Evolutionary conservation across 139 green algal genomes (phyloP).

Genomic region (Volvox reticuliferus): DNA sequence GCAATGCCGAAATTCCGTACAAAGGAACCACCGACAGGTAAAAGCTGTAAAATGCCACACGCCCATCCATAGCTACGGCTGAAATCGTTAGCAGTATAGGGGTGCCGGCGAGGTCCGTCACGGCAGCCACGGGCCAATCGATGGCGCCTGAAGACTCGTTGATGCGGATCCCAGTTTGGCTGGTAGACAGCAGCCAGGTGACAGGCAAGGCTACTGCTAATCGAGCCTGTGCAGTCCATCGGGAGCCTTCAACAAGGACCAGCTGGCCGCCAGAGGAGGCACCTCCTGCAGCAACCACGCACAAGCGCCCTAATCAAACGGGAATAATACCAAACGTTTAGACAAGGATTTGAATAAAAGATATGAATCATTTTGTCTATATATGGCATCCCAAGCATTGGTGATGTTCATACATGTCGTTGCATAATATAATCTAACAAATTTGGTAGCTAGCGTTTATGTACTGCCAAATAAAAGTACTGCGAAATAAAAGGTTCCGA

Average conservation of each 20-base stretch:
- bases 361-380: no score
- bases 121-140: background rate
- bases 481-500: no score
- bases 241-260: background rate
- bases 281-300: background rate
- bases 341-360: no score
- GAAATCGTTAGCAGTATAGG: background rate
- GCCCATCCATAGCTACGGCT: background rate
- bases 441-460: no score
- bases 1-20: background rate
- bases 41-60: background rate
- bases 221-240: background rate
- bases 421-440: no score
- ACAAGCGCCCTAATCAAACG: no score
- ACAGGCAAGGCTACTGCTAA: background rate
- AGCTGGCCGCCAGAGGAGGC: background rate
- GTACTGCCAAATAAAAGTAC: no score
- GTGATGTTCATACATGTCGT: no score
- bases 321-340: no score
- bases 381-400: no score
- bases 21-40: slow-evolving; percentile 9
- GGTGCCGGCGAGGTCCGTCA: background rate
- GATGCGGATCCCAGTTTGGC: background rate
- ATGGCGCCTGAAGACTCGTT: background rate
- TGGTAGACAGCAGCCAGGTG: background rate